Percentiles rank a stretch among this genome's conserved stretches.
Conservation (phyloP, 192 early-diverging fungal genomes). For the Backusella psychrophila region DNA sequence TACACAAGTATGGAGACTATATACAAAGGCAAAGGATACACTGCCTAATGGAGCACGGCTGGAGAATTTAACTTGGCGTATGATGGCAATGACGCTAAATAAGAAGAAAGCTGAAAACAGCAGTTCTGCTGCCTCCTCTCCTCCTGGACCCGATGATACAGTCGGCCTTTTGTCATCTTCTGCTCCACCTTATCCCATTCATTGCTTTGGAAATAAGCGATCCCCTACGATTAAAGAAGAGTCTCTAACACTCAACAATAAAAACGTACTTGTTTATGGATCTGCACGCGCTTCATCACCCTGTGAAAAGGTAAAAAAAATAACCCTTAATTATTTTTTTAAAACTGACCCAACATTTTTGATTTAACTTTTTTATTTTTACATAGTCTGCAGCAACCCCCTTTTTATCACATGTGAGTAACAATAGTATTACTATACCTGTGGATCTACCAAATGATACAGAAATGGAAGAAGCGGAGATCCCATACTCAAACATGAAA, state of each 20-base stretch:
- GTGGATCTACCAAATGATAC: conserved; percentile 14
- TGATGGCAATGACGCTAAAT: conserved; percentile 70
- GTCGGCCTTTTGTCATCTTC: conserved; percentile 31
- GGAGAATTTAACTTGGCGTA: conserved; percentile 84
- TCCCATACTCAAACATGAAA: background rate
- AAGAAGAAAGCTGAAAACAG: conserved; percentile 26
- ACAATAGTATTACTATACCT: conserved; percentile 17
- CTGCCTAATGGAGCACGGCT: conserved; percentile 75
- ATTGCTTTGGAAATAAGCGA: conserved; percentile 11
- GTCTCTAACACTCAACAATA: background rate
- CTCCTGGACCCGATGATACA: conserved; percentile 27
- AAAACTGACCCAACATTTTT: background rate
- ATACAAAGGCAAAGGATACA: conserved; percentile 79
- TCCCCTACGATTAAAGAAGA: background rate
- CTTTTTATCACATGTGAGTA: conserved; percentile 16
- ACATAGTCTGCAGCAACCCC: background rate
- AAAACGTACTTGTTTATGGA: conserved; percentile 25
- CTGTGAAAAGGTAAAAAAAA: background rate
- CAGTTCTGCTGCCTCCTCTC: conserved; percentile 14
- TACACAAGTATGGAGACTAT: conserved; percentile 71
- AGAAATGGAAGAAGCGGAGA: background rate
- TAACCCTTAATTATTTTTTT: background rate
- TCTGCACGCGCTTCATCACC: conserved; percentile 24
- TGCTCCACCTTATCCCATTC: conserved; percentile 32
- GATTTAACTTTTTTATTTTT: conserved; percentile 4